These are phyloP conservation scores for Populus hybrid DNA, from an alignment of 441 rosid species.

Conservation along the genomic window DNA sequence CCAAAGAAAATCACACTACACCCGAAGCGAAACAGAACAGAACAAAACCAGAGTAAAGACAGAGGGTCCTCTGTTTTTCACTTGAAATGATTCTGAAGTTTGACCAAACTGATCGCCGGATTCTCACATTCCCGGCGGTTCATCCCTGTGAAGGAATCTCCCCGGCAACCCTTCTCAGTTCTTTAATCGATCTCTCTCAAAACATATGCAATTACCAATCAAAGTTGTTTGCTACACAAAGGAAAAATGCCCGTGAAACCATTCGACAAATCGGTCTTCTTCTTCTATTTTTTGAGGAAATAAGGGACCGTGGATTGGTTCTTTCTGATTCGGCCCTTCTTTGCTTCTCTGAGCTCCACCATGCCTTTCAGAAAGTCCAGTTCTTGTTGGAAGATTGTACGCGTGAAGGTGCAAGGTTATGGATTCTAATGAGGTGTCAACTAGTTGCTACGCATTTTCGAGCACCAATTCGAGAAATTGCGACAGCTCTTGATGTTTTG, in stretches of 20 bases:
- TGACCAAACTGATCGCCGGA: slow-evolving; percentile 43
- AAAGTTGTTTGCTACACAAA: slow-evolving; percentile 47
- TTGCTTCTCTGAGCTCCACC: slow-evolving; percentile 64
- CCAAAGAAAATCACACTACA: neutral
- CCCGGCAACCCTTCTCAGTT: slow-evolving; percentile 46
- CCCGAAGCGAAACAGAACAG: neutral
- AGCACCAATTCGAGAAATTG: slow-evolving; percentile 39
- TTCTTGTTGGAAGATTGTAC: slow-evolving; percentile 71
- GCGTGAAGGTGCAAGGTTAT: slow-evolving; percentile 54
- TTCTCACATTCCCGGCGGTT: slow-evolving; percentile 65
- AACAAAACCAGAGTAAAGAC: neutral
- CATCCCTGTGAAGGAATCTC: slow-evolving; percentile 59
- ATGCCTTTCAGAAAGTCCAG: slow-evolving; percentile 53
- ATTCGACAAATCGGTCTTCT: slow-evolving; percentile 52
- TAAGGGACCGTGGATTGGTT: slow-evolving; percentile 25
- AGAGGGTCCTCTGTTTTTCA: neutral
- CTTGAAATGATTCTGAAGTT: slow-evolving; percentile 36
- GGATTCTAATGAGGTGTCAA: slow-evolving; percentile 57
- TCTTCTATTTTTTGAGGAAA: slow-evolving; percentile 53
- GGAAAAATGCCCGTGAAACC: slow-evolving; percentile 40
- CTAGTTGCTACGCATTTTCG: slow-evolving; percentile 49
- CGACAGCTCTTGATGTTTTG: slow-evolving; percentile 53
- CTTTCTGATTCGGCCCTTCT: slow-evolving; percentile 35
- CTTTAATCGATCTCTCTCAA: slow-evolving; percentile 44
- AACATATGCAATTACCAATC: slow-evolving; percentile 40